Evolutionary conservation across 164 flowering plant species (phyloP).

Genomic region (Tetrastigma voinierianum): DNA sequence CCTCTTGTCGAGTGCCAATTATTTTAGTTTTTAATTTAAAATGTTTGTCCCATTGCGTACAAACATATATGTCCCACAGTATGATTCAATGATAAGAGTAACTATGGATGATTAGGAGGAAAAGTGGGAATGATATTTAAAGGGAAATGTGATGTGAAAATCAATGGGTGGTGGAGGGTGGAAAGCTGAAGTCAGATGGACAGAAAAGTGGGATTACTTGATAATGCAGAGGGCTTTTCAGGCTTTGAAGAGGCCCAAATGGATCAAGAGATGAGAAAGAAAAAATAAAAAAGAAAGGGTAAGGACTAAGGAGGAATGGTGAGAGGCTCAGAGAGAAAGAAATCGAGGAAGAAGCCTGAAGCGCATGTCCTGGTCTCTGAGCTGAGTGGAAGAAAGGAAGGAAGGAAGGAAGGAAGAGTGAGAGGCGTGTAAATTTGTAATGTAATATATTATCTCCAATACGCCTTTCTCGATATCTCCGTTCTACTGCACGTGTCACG

Average conservation of each 20-base stretch:
- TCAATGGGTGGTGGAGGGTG: too few species aligned
- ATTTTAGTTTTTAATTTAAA: too few species aligned
- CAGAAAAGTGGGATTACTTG: not conserved
- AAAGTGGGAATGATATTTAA: too few species aligned
- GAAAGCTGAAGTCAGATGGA: not conserved
- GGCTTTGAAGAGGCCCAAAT: not conserved
- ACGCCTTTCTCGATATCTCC: slow-evolving; percentile 22
- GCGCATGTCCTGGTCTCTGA: slow-evolving; percentile 47
- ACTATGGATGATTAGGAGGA: too few species aligned
- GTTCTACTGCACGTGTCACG: slow-evolving; percentile 45
- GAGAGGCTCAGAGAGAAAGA: slow-evolving; percentile 20
- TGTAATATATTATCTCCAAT: too few species aligned
- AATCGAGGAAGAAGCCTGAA: slow-evolving; percentile 18
- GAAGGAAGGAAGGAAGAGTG: too few species aligned
- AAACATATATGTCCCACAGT: too few species aligned
- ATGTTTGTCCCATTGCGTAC: too few species aligned
- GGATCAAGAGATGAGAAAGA: not conserved
- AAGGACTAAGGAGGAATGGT: not conserved
- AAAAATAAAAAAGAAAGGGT: not conserved
- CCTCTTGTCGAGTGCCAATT: too few species aligned
- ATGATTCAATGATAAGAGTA: too few species aligned
- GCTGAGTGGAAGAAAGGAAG: not conserved
- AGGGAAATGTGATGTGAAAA: too few species aligned
- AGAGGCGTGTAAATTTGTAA: slow-evolving; percentile 19
- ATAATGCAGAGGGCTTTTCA: not conserved